Conservation (phyloP, 305 asterid genomes). For the Fraxinus paxiana region DNA sequence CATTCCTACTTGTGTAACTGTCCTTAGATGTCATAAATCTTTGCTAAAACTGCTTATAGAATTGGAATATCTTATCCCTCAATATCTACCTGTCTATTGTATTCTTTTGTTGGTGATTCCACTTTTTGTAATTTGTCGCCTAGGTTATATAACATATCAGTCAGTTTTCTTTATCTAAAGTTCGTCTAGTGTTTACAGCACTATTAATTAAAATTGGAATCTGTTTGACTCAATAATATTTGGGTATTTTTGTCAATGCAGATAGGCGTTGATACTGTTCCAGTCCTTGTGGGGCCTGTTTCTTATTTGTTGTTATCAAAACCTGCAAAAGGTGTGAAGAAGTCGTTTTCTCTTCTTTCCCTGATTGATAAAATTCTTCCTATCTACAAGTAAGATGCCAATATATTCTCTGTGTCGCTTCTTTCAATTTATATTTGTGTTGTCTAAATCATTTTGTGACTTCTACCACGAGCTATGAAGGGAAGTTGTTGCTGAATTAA, state of each 20-base stretch:
- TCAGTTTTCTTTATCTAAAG: not conserved
- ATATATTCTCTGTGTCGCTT: slow-evolving; percentile 3
- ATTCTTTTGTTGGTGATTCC: not conserved
- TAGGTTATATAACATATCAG: not conserved
- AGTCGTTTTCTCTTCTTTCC: slow-evolving; percentile 53
- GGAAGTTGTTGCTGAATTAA: slow-evolving; percentile 52
- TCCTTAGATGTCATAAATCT: not conserved
- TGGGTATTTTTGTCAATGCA: slow-evolving; percentile 24
- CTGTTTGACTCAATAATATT: slow-evolving; percentile 4
- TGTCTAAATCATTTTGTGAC: slow-evolving; percentile 11
- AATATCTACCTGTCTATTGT: not conserved
- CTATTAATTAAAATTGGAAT: not conserved
- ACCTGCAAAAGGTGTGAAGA: slow-evolving; percentile 53
- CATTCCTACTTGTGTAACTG: not conserved
- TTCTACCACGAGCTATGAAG: slow-evolving; percentile 39
- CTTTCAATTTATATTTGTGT: not conserved
- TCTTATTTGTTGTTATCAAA: slow-evolving; percentile 56
- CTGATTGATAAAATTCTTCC: slow-evolving; percentile 58
- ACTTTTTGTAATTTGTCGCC: not conserved
- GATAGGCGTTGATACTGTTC: slow-evolving; percentile 63
- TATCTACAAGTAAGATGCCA: slow-evolving; percentile 50
- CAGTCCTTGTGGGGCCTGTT: slow-evolving; percentile 62
- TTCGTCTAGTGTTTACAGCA: not conserved
- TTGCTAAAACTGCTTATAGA: not conserved
- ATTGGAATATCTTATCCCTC: not conserved